Evolutionary conservation across 2,329 filamentous ascomycete species (phyloP), one percentile per base, ranked within the genome.

Genomic region (Aspergillus brunneoviolaceus): DNA sequence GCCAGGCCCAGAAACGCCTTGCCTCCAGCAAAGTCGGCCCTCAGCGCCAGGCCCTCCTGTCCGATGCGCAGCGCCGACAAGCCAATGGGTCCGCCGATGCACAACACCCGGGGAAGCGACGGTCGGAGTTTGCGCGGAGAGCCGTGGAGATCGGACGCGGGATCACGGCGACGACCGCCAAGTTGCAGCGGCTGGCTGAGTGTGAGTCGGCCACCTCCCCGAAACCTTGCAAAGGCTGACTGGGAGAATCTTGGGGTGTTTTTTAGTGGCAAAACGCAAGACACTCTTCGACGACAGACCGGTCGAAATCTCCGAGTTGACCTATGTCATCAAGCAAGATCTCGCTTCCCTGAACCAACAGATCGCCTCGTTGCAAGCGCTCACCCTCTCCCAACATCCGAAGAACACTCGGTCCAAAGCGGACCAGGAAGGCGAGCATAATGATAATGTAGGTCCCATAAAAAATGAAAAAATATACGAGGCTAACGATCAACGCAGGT

Each of bases 271-370:
- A n/a, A 94, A 92, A 77, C 88, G 94, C 71, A 96, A 96, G 79
- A 96, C 95, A 10, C 87, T 99, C 49, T 99, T 99, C 75, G 95
- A 99, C 76, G 95, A 99, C 80, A 87, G 91, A 74, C 92, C 95
- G 0, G 91, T 97, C 58, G 95, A 99, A 78, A 97, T 98, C 76
- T 95, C 95, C 76, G 92, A 98, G 77, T 86, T 97, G 75, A 97
- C 93, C 7, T 97, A 93, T 72, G 90, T 98, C 72, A 97, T 98
- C 82, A 98, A 98, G 80, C 94, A 98, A 81, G 94, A 98, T 72
- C 85, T 98, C 55, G 91, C 92, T 1, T 87, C 84, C 4, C 77
- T 91, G 60, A 98, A 97, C 77, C 87, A 92, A 67, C 90, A 96
- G 72, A 98, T 98, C 69, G 89, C 90, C 50, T 82, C 84, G 10